Conservation (phyloP, 352 stramenopile species). For the Blastocystis sp. region DNA sequence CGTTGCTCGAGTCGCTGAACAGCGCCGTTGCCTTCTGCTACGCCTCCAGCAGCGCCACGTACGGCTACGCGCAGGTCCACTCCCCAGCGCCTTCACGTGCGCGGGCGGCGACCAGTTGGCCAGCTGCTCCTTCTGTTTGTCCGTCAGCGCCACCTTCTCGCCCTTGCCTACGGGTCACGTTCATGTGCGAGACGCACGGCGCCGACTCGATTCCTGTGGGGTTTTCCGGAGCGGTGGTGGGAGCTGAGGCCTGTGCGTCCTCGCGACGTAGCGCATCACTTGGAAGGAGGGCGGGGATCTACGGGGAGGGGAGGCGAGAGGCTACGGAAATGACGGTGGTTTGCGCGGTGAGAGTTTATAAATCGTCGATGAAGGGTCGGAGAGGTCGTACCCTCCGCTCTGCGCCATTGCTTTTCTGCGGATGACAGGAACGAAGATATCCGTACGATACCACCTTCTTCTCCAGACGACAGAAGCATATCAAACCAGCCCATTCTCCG, state of each 20-base stretch:
- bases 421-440: background rate
- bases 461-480: constrained; percentile 57
- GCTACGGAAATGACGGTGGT: background rate
- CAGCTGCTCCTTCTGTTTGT: constrained; percentile 44
- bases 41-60: background rate
- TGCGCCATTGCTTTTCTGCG: constrained; percentile 62
- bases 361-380: constrained; percentile 66
- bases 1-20: background rate
- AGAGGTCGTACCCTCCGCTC: constrained; percentile 48
- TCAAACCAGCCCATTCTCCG: constrained; percentile 67
- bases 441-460: constrained; percentile 56
- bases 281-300: constrained; percentile 55
- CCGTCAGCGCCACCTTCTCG: constrained; percentile 13
- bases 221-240: background rate
- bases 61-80: constrained; percentile 13
- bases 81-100: background rate
- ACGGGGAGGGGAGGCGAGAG: background rate
- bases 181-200: background rate
- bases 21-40: constrained; percentile 10
- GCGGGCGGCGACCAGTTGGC: constrained; percentile 2
- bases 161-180: constrained; percentile 28
- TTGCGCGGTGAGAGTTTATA: constrained; percentile 13
- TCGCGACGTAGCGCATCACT: constrained; percentile 45
- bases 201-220: background rate
- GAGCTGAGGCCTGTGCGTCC: background rate